Percentiles rank a stretch among this genome's conserved stretches.
These are phyloP conservation scores for Amanita fuliginea DNA, from an alignment of 768 basidiomycete species.

Conservation along the genomic window DNA sequence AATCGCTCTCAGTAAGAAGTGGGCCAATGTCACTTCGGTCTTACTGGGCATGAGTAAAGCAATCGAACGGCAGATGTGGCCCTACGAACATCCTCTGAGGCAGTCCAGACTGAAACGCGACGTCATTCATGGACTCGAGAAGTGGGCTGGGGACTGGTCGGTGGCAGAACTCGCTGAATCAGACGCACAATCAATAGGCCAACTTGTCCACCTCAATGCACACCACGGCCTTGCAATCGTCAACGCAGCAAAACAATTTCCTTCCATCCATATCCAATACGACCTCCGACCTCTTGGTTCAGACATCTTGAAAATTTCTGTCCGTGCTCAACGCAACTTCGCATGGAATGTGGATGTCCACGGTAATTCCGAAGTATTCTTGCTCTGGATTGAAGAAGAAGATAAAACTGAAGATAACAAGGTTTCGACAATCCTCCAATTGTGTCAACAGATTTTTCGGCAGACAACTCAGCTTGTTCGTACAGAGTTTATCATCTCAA, in stretches of 20 bases:
- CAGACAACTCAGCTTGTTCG: slow-evolving; percentile 47
- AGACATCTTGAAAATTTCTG: slow-evolving; percentile 70
- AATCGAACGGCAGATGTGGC: slow-evolving; percentile 88
- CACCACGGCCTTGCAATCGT: slow-evolving; percentile 71
- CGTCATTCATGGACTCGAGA: slow-evolving; percentile 65
- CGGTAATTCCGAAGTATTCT: slow-evolving; percentile 76
- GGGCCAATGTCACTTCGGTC: slow-evolving; percentile 71
- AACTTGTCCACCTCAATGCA: slow-evolving; percentile 80
- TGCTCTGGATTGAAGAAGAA: slow-evolving; percentile 92
- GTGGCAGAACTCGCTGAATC: slow-evolving; percentile 61
- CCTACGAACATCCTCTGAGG: slow-evolving; percentile 82
- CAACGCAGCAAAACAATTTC: slow-evolving; percentile 78
- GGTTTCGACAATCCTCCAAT: slow-evolving; percentile 73
- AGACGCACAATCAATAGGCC: slow-evolving; percentile 60
- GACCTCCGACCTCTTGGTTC: slow-evolving; percentile 71
- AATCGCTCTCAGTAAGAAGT: slow-evolving; percentile 87
- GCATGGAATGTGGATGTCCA: slow-evolving; percentile 74
- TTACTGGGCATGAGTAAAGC: slow-evolving; percentile 91
- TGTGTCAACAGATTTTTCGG: slow-evolving; percentile 62
- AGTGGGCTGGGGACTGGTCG: slow-evolving; percentile 74
- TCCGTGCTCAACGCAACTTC: slow-evolving; percentile 58
- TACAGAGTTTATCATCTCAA: slow-evolving; percentile 73
- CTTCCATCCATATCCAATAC: slow-evolving; percentile 54
- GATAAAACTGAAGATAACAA: slow-evolving; percentile 62
- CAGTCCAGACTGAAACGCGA: slow-evolving; percentile 75